A percentile compares a stretch with the other conserved stretches of the same genome.
These are phyloP conservation scores for Pyrus hybrid DNA, from an alignment of 331 rosid genomes.

Conservation along the genomic window DNA sequence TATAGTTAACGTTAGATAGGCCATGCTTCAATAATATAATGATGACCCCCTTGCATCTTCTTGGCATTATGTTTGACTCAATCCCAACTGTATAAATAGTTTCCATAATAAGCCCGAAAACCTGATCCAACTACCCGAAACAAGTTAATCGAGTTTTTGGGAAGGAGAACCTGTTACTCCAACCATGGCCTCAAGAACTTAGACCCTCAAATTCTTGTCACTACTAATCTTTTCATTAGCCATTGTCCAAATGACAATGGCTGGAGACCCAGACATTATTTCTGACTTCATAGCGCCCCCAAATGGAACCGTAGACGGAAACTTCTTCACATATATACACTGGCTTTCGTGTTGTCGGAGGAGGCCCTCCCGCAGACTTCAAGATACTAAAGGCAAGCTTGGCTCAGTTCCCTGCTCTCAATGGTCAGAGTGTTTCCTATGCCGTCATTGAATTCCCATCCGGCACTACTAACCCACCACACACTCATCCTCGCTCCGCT, in stretches of 20 bases:
- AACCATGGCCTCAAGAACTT: constrained; percentile 2
- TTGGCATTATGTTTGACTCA: too few relatives aligned
- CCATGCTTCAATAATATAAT: too few relatives aligned
- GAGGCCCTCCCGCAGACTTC: constrained; percentile 13
- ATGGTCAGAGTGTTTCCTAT: constrained; percentile 50
- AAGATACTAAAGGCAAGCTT: constrained; percentile 22
- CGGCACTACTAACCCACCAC: neutral
- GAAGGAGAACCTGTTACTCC: neutral
- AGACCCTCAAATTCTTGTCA: neutral
- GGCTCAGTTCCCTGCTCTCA: constrained; percentile 39
- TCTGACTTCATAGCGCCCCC: constrained; percentile 28
- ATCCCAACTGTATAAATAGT: too few relatives aligned
- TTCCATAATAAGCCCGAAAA: too few relatives aligned
- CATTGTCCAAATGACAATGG: neutral
- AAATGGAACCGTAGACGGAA: constrained; percentile 2
- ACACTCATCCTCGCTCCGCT: constrained; percentile 23
- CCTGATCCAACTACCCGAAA: too few relatives aligned
- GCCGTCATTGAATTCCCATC: constrained; percentile 38
- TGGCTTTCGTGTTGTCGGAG: constrained; percentile 8
- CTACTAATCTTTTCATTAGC: constrained; percentile 2
- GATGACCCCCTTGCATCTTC: too few relatives aligned
- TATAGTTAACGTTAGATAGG: too few relatives aligned
- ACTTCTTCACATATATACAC: constrained; percentile 24
- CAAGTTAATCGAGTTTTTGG: too few relatives aligned
- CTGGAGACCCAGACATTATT: constrained; percentile 22